Evolutionary conservation across 345 rosid genomes (phyloP), one percentile per base, ranked within the genome.

Genomic region (Reutealis trisperma): DNA sequence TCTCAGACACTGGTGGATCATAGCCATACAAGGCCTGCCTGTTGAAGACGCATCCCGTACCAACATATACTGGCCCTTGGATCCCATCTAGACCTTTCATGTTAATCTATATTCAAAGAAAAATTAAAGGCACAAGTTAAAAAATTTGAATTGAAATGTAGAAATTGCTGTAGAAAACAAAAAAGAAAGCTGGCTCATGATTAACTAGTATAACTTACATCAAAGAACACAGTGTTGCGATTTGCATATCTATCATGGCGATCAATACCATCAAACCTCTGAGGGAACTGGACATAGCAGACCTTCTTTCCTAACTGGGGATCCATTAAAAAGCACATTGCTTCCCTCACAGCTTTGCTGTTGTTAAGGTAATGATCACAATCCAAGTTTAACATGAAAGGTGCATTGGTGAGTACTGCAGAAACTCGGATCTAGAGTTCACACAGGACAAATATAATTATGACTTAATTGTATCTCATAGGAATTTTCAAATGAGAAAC

Each of bases 241-340:
- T 95, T 95, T 63, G 99, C 99, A 77, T 95, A 95, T 92, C 99
- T 84, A 72, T 95, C 97, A 61, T 93, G 90, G 8, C 87, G 95
- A 85, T 95, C 99, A 67, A 93, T 95, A 45, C 99, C 99, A 81
- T 95, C 99, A 19, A 95, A 95, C 76, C 99, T 89, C 81, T 95
- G 99, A 24, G 99, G 99, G 71, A 95, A 95, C 63, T 95, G 99
- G 78, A 93, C 97, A 75, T 93, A 95, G 78, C 97, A 93, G 72
- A 95, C 92, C 91, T 95, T 95, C 83, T 95, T 95, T 57, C 99
- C 98, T 16, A 95, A 90, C 74, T 93, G 99, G 16, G 97, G 98
- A 82, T 95, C 98, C 98, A 95, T 95, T 70, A 95, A 82, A 62
- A 95, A 95, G 86, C 99, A 95, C 99, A 95, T 95, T 12, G 99